phyloP scores from a whole-genome alignment of 2,329 filamentous ascomycete genomes.

The Rhytidhysteron rufulum region DNA sequence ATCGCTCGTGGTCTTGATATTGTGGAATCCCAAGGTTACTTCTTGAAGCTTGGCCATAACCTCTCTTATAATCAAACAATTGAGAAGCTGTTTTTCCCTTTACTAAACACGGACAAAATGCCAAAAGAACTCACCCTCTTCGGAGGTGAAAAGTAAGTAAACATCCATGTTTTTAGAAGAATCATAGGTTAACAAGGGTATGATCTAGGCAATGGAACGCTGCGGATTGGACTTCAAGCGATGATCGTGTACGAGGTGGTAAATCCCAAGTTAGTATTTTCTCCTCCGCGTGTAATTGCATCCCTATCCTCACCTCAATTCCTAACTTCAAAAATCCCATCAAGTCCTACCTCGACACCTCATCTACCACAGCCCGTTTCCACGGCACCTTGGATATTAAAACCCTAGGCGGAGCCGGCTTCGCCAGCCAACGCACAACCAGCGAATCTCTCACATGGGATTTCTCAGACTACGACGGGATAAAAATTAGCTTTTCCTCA shows the following conservation, averaged over 20 bases:
- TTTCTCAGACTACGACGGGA: constrained; percentile 59
- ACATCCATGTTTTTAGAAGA: too few species aligned
- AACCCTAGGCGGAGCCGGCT: constrained; percentile 74
- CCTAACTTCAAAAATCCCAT: constrained; percentile 7
- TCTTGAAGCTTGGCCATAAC: too few species aligned
- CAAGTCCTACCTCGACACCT: constrained; percentile 48
- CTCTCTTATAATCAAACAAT: too few species aligned
- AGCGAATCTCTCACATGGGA: constrained; percentile 59
- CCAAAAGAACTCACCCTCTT: constrained; percentile 24
- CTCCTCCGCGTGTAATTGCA: constrained; percentile 45
- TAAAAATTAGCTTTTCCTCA: too few species aligned
- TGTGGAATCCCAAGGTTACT: neutral
- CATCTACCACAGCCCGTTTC: constrained; percentile 50
- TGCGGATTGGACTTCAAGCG: constrained; percentile 63
- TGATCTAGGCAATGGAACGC: too few species aligned
- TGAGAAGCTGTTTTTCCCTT: too few species aligned
- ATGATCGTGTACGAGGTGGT: constrained; percentile 76
- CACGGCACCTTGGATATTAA: constrained; percentile 68
- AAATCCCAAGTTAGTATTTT: constrained; percentile 49
- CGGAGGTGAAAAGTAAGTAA: constrained; percentile 27
- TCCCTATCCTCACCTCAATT: constrained; percentile 21
- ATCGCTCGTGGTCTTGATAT: too few species aligned
- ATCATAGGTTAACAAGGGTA: too few species aligned
- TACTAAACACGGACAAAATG: too few species aligned
- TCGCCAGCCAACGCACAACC: constrained; percentile 71